Base-by-base conservation (phyloP, 2,329 filamentous ascomycete species). In the Trichoderma breve region DNA sequence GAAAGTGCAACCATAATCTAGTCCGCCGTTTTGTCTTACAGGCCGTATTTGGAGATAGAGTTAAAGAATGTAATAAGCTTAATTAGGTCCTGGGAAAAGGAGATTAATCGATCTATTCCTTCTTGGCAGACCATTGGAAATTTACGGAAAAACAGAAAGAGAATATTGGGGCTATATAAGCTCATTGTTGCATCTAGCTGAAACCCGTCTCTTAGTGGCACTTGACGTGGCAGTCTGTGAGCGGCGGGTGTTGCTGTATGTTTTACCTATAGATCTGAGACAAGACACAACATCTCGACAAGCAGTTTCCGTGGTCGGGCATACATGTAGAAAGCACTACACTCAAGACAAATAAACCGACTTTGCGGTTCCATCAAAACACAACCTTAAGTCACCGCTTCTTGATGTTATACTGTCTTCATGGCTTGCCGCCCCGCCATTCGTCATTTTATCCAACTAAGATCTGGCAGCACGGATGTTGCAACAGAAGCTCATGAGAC, bases 381-480 rank as follows among this genome's bases (percentile, higher is more conserved):
- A 57, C 24, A 18, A 55, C 36, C 3, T 4, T 8, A n/a, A 15
- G 15, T 5, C 53, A 57, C 15, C 14, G 24, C 36, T 14, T 64
- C 24, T 32, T 18, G 6, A 14, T n/a, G 4, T 18, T 47, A 6
- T n/a, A n/a, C 28, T 7, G 12, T 32, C 55, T 21, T 24, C 5
- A 53, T 53, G 21, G 47, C 47, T 0, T 14, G 21, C 15, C 15
- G 47, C 11, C 5, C 4, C 15, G 7, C 15, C 21, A 24, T 14
- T 53, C 11, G n/a, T 3, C 11, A 7, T 12, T 14, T 11, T 24
- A 11, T 12, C 4, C n/a, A 51, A 4, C 8, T 5, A 11, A 3
- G 6, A 1, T 53, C 3, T 7, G 21, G n/a, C n/a, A 4, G n/a
- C 11, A 3, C 2, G 1, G 4, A 12, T 6, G 5, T 7, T 21